Conservation (phyloP, 306 rosid species). For the Ammopiptanthus mongolicus region DNA sequence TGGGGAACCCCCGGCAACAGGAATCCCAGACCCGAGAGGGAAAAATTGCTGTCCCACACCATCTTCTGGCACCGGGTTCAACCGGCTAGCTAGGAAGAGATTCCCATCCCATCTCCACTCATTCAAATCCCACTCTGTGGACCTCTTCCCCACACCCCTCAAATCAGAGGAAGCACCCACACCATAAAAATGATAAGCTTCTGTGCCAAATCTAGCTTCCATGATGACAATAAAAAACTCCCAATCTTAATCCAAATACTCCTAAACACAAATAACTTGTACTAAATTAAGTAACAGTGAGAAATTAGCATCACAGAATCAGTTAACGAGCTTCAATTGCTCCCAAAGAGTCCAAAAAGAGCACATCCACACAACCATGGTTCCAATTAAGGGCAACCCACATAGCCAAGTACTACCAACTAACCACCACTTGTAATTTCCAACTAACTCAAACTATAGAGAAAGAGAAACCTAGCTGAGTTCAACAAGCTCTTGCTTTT, state of each 20-base stretch:
- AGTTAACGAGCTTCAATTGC: constrained; percentile 40
- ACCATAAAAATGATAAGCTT: constrained; percentile 40
- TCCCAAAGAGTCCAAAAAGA: constrained; percentile 51
- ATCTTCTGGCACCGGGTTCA: constrained; percentile 38
- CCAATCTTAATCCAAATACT: constrained; percentile 1
- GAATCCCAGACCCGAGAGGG: constrained; percentile 44
- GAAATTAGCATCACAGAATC: constrained; percentile 26
- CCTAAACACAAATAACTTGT: neutral
- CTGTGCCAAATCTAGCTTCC: constrained; percentile 61
- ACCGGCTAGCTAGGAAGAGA: constrained; percentile 47
- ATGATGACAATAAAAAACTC: constrained; percentile 22
- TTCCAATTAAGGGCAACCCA: constrained; percentile 54
- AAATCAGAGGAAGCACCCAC: constrained; percentile 39
- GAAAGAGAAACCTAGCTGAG: constrained; percentile 4
- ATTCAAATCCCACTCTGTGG: constrained; percentile 54
- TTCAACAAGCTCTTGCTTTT: neutral
- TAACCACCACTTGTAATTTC: constrained; percentile 18
- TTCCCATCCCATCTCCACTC: constrained; percentile 66
- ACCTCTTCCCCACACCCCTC: constrained; percentile 46
- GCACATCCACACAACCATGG: constrained; percentile 42
- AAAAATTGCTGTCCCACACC: constrained; percentile 43
- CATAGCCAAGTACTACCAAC: constrained; percentile 31
- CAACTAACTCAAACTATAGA: constrained; percentile 10
- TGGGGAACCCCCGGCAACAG: constrained; percentile 50
- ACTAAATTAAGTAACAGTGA: constrained; percentile 5